Evolutionary conservation across 1,284 basidiomycete genomes (phyloP).

Genomic region (Ganoderma multipileum): DNA sequence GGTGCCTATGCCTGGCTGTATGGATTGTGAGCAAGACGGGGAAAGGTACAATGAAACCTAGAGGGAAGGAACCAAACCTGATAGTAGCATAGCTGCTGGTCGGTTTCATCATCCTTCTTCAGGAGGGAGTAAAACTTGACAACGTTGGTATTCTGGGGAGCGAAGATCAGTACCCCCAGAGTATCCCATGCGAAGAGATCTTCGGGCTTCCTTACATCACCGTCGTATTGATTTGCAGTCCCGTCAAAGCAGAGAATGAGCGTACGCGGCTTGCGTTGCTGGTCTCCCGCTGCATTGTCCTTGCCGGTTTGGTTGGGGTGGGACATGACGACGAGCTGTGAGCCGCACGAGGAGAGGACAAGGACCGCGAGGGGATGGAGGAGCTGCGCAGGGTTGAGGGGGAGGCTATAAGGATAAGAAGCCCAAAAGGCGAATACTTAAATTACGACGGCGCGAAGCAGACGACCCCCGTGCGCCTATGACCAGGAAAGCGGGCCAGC

Average conservation of each 20-base stretch:
- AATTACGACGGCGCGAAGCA: not conserved
- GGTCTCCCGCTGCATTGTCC: slow-evolving; percentile 1
- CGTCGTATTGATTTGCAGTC: slow-evolving; percentile 55
- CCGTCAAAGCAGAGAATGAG: slow-evolving; percentile 62
- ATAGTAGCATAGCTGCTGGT: slow-evolving; percentile 50
- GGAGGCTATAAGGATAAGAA: not conserved
- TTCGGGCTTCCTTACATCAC: slow-evolving; percentile 39
- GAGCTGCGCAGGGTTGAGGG: not conserved
- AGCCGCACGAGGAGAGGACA: not conserved
- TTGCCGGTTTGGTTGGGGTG: not conserved
- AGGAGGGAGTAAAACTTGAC: slow-evolving; percentile 49
- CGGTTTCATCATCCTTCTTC: slow-evolving; percentile 42
- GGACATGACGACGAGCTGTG: not conserved
- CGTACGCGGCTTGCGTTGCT: slow-evolving; percentile 39
- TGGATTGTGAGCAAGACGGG: slow-evolving; percentile 8
- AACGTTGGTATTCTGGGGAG: slow-evolving; percentile 46
- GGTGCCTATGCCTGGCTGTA: slow-evolving; percentile 53
- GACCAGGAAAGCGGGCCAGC: not conserved
- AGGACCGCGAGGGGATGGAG: not conserved
- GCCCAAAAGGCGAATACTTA: not conserved
- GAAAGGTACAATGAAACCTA: not conserved
- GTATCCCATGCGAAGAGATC: not conserved
- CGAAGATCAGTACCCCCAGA: not conserved
- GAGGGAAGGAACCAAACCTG: slow-evolving; percentile 37
- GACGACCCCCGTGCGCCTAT: not conserved